Evolutionary conservation across 1,284 basidiomycete species (phyloP), one percentile per base, ranked within the genome.

Genomic region (Moniliella sp.): DNA sequence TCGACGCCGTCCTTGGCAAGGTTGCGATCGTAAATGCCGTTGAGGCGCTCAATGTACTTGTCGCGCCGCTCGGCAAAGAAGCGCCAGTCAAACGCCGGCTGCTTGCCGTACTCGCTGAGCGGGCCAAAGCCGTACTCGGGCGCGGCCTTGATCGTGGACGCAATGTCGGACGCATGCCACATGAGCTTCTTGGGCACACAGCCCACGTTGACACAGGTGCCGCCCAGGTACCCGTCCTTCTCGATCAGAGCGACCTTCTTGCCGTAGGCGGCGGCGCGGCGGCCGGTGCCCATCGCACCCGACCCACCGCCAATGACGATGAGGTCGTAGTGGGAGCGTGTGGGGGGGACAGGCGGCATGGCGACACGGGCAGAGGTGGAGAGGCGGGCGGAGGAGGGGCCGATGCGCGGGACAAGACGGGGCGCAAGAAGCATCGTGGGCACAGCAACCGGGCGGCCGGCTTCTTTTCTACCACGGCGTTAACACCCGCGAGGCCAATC

Each of bases 91-190:
- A 97, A 88, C 37, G 28, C 33, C 14, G 74, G 69, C 15, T 45
- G 35, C 15, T 15, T 11, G 12, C 18, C 3, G 4, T 23, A 18
- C n/a, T 27, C 19, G 32, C n/a, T 27, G 17, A 15, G 27, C 18
- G 38, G 31, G 16, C 48, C 47, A 32, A 88, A 83, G 37, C 82
- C 76, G 65, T 91, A 97, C 18, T 70, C 63, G 14, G 74, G 71
- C 38, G 67, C 66, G 39, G 78, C 73, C 30, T 71, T 69, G 28
- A 91, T 65, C 52, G 77, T 78, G 51, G 88, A 84, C 25, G 76
- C 44, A 29, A 52, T 42, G 62, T 94, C 88, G 33, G 91, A 83
- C 18, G 88, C 84, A 58, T 97, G 80, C 91, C 91, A 97, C 91
- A 97, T 97, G 41, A 99, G 75, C 78, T 93, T 63, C 40, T 60